These are phyloP conservation scores for Cyberlindnera mississippiensis DNA, from an alignment of 805 yeast species.

Conservation along the genomic window DNA sequence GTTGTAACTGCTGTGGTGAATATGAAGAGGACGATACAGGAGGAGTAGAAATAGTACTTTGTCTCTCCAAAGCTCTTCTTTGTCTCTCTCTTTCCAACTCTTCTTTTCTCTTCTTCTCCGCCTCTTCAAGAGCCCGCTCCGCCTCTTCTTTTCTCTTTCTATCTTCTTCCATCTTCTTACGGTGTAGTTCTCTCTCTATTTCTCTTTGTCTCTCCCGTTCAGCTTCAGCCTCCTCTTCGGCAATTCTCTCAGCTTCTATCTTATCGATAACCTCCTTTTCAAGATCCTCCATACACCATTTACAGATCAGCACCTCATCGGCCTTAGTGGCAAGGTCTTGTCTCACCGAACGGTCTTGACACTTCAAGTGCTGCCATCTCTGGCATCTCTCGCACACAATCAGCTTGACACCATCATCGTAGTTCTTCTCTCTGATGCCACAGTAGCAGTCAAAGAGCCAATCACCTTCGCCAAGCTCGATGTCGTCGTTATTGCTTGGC, in stretches of 20 bases:
- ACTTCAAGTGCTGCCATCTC: constrained; percentile 36
- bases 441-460: constrained; percentile 38
- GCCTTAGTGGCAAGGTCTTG: constrained; percentile 26
- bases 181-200: constrained; percentile 15
- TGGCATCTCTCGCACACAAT: constrained; percentile 34
- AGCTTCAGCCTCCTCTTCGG: constrained; percentile 18
- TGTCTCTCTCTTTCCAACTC: constrained; percentile 25
- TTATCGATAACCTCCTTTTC: constrained; percentile 21
- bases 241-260: constrained; percentile 21
- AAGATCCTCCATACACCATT: constrained; percentile 28
- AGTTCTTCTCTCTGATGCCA: constrained; percentile 33
- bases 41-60: neutral
- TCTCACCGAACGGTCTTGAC: constrained; percentile 30
- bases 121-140: constrained; percentile 17
- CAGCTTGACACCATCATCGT: constrained; percentile 34
- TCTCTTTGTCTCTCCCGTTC: constrained; percentile 25
- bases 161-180: constrained; percentile 17
- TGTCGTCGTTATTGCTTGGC: constrained; percentile 12
- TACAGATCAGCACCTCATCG: constrained; percentile 27
- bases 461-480: constrained; percentile 33
- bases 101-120: constrained; percentile 25
- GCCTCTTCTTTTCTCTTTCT: constrained; percentile 20
- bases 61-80: constrained; percentile 19
- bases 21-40: neutral
- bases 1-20: neutral